phyloP scores from a whole-genome alignment of 2,329 filamentous ascomycete genomes.

The Beauveria australis region DNA sequence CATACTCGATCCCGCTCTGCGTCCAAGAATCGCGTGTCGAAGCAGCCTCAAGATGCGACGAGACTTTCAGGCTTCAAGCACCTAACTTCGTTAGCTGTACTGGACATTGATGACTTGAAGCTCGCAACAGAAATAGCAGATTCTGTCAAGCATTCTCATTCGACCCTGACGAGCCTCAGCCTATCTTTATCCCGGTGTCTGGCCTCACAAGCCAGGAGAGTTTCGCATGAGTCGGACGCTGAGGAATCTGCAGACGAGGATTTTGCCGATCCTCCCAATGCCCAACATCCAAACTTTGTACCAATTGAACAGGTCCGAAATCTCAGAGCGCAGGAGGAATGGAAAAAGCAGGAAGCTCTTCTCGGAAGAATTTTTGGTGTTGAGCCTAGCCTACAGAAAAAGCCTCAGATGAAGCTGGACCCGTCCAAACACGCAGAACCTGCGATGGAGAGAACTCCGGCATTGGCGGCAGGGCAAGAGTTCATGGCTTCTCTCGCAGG shows the following conservation, averaged over 20 bases:
- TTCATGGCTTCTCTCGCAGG: slow-evolving; percentile 28
- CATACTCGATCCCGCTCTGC: slow-evolving; percentile 25
- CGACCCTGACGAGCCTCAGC: slow-evolving; percentile 45
- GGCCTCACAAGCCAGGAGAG: slow-evolving; percentile 32
- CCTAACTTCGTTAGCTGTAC: slow-evolving; percentile 43
- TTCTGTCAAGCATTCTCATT: slow-evolving; percentile 46
- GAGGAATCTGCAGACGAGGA: slow-evolving; percentile 49
- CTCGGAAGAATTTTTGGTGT: slow-evolving; percentile 46
- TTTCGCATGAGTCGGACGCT: slow-evolving; percentile 29
- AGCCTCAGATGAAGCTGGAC: slow-evolving; percentile 19
- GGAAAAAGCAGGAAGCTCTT: slow-evolving; percentile 45
- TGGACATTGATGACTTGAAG: slow-evolving; percentile 54
- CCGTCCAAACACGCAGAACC: slow-evolving; percentile 14
- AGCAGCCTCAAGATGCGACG: slow-evolving; percentile 35
- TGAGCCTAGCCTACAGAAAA: slow-evolving; percentile 32
- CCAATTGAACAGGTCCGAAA: slow-evolving; percentile 35
- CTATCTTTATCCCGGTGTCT: slow-evolving; percentile 50
- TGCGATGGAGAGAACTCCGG: background rate
- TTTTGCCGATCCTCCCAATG: slow-evolving; percentile 35
- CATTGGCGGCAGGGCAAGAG: slow-evolving; percentile 20
- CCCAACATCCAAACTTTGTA: slow-evolving; percentile 26
- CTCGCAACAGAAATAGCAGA: slow-evolving; percentile 46
- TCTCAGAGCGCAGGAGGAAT: slow-evolving; percentile 43
- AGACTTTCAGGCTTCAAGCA: slow-evolving; percentile 51
- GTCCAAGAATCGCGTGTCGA: slow-evolving; percentile 27